Base-by-base conservation (phyloP, 306 rosid genomes). In the Ziziphus jujuba region DNA sequence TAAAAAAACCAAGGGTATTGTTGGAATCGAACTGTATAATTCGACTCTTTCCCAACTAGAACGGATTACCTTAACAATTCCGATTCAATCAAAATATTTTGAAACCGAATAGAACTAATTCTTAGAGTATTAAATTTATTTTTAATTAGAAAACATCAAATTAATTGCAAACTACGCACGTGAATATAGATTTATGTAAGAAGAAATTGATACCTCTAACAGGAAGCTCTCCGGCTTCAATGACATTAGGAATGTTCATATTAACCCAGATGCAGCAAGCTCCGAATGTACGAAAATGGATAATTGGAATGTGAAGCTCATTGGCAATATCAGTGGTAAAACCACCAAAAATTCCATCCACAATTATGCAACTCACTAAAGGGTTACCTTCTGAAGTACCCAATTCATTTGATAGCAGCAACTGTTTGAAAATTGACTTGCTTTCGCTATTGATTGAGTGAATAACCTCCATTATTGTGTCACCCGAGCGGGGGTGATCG, bases 181-280 rank as follows among this genome's bases (percentile, higher is more conserved):
- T n/a, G n/a, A n/a, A n/a, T n/a, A n/a, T n/a, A n/a, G n/a, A n/a
- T n/a, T n/a, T n/a, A n/a, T n/a, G n/a, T n/a, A n/a, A n/a, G 25
- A 84, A 87, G 0, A n/a, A 51, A 7, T 19, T 5, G 15, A 9
- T 66, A 81, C 87, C 95, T 85, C 22, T 40, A 9, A 83, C 77
- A 3, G 95, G 87, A 55, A 88, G 79, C 55, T 85, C 76, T 0
- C 76, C 71, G 5, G 31, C 62, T 0, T 79, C 50, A 6, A 79
- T 25, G 15, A 83, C 66, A 2, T 59, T 59, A 0, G 85, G 89
- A 44, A 70, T 57, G 19, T 48, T 69, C 0, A 79, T 56, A 53
- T 63, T 80, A 66, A 80, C 59, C 95, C 85, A 87, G 58, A 80
- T 63, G 65, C 59, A 36, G 22, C 70, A 79, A 13, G 91, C 77